A percentile compares a stretch with the other conserved stretches of the same genome.
phyloP scores from a whole-genome alignment of 257 asterid genomes.

The Nicotiana otophora region DNA sequence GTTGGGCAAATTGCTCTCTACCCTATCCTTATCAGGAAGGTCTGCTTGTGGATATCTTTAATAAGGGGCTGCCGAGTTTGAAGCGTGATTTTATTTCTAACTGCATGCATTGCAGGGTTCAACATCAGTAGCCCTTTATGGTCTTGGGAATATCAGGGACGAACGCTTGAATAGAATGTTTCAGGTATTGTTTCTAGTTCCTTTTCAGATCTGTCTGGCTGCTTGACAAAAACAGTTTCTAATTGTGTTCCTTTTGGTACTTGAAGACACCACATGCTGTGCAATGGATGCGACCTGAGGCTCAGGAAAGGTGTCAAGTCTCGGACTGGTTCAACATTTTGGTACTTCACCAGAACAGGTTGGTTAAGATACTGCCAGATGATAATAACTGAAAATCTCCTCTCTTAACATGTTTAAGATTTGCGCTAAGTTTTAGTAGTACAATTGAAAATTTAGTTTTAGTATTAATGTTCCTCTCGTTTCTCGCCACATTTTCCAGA shows the following conservation, averaged over 20 bases:
- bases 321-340: slow-evolving; percentile 97
- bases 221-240: neutral
- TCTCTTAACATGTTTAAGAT: slow-evolving; percentile 6
- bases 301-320: slow-evolving; percentile 71
- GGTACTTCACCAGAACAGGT: slow-evolving; percentile 97
- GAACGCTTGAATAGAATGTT: slow-evolving; percentile 98
- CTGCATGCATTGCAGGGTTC: slow-evolving; percentile 57
- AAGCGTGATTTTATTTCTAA: slow-evolving; percentile 4
- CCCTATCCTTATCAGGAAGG: slow-evolving; percentile 93
- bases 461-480: slow-evolving; percentile 8
- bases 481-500: slow-evolving; percentile 38
- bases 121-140: slow-evolving; percentile 92
- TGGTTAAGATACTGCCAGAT: neutral
- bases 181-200: slow-evolving; percentile 48
- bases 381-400: neutral
- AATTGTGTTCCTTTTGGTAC: slow-evolving; percentile 19
- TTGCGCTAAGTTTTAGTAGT: slow-evolving; percentile 4
- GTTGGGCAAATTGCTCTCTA: slow-evolving; percentile 88
- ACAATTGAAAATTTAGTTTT: neutral
- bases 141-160: slow-evolving; percentile 97
- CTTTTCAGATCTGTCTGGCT: neutral
- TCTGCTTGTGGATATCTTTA: slow-evolving; percentile 20
- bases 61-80: slow-evolving; percentile 6
- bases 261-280: slow-evolving; percentile 95
- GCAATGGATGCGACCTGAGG: slow-evolving; percentile 99